These are phyloP conservation scores for Cyanidiococcus yangmingshanensis DNA, from an alignment of 23 red algal species.

Conservation along the genomic window DNA sequence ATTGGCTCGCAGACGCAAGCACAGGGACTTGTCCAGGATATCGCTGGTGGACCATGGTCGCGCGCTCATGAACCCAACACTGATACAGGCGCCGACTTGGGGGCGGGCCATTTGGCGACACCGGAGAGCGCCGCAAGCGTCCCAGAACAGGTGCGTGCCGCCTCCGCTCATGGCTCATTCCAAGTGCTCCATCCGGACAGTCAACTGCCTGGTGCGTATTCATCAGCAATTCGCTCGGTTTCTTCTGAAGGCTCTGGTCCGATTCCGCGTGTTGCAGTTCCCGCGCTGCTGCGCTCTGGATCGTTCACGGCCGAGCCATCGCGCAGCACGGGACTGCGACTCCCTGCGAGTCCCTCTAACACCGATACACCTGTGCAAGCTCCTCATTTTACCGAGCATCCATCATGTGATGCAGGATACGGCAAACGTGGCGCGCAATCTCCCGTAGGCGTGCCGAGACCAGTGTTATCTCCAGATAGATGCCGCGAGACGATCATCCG, in stretches of 20 bases:
- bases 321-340: too few species aligned
- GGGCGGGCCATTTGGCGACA: not conserved
- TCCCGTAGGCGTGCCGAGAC: too few species aligned
- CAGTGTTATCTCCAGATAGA: too few species aligned
- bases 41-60: not conserved
- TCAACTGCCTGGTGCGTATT: not conserved
- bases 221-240: not conserved
- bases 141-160: not conserved
- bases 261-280: not conserved
- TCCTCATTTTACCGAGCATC: too few species aligned
- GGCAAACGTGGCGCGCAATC: too few species aligned
- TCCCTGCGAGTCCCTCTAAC: too few species aligned
- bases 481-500: not conserved
- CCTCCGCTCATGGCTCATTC: not conserved
- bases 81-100: not conserved
- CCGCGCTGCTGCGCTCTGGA: not conserved
- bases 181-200: not conserved
- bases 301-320: too few species aligned
- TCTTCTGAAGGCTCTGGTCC: not conserved
- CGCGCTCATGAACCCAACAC: not conserved
- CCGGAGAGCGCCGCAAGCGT: not conserved
- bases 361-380: too few species aligned
- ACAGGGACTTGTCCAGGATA: not conserved
- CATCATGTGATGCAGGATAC: too few species aligned
- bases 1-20: not conserved